A percentile compares a stretch with the other conserved stretches of the same genome.
phyloP scores from a whole-genome alignment of 805 yeast genomes.

The Maudiozyma pseudohumilis region DNA sequence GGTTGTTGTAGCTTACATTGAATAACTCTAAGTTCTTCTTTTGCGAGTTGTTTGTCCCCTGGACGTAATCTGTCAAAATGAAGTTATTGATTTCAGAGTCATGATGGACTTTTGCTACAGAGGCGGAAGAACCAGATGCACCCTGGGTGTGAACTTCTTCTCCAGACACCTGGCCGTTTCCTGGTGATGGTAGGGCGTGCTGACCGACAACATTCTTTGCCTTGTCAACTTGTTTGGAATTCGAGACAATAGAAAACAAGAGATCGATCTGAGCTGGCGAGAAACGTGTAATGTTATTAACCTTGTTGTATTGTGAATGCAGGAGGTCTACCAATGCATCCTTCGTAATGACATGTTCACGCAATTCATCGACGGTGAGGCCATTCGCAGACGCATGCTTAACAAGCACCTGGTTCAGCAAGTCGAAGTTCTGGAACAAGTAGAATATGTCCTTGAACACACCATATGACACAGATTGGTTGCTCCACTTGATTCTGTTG shows the following conservation, averaged over 20 bases:
- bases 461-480: constrained; percentile 29
- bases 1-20: constrained; percentile 21
- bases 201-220: constrained; percentile 1
- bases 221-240: constrained; percentile 25
- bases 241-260: constrained; percentile 30
- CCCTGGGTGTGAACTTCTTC: not conserved
- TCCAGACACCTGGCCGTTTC: not conserved
- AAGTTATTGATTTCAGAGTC: constrained; percentile 22
- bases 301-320: constrained; percentile 31
- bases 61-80: constrained; percentile 22
- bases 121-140: not conserved
- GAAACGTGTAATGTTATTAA: constrained; percentile 33
- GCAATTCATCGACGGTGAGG: constrained; percentile 21
- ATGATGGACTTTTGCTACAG: constrained; percentile 11
- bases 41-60: constrained; percentile 12
- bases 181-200: not conserved
- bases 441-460: constrained; percentile 33
- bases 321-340: constrained; percentile 29
- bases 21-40: constrained; percentile 18
- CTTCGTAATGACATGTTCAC: constrained; percentile 29
- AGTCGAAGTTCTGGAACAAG: constrained; percentile 33
- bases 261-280: constrained; percentile 35
- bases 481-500: constrained; percentile 20
- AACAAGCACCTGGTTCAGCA: constrained; percentile 31
- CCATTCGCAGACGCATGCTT: constrained; percentile 26